Evolutionary conservation across 352 stramenopile species (phyloP), one percentile per base, ranked within the genome.

Genomic region (Globisporangium irregulare): DNA sequence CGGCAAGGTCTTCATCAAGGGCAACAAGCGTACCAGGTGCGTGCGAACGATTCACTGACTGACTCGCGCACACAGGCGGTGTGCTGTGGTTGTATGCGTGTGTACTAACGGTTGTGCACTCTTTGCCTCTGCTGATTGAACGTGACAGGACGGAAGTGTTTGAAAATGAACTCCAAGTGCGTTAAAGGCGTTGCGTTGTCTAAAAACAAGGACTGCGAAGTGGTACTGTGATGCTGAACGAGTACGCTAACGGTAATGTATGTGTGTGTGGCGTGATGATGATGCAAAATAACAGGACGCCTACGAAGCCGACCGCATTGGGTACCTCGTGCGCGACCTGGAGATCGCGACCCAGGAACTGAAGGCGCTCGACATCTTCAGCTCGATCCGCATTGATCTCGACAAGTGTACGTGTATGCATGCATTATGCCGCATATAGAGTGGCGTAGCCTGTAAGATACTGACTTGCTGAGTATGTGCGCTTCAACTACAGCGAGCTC

Each of bases 21-120:
- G 89, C 53, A 96, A 95, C 73, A 86, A 94, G 54, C 85, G 89
- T 69, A 95, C 89, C 57, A 95, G 90, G 89, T 94, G 60, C 51
- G 77, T 73, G 9, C 48, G 10, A 43, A 2, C 66, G 55, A 4
- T 38, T 38, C 32, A 38, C 32, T 38, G 15, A 56, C 10, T 22
- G 20, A 1, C 1, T 43, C 50, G 6, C 3, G 9, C 22, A 9
- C 8, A 18, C 9, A 18, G 20, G 7, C 12, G 4, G 7, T 18
- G 4, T 9, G 20, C 7, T 12, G 2, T 20, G 4, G 34, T 20
- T 38, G 41, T 8, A 6, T 50, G 46, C 3, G 12, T 50, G 46
- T 8, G n/a, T 34, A 12, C n/a, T 60, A 22, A 34, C 22, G 15
- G 4, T 29, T 18, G 24, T 50, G 32, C 29, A 7, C 43, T 51